phyloP scores from a whole-genome alignment of 1,284 basidiomycete species.

The Erythrobasidium hasegawianum region DNA sequence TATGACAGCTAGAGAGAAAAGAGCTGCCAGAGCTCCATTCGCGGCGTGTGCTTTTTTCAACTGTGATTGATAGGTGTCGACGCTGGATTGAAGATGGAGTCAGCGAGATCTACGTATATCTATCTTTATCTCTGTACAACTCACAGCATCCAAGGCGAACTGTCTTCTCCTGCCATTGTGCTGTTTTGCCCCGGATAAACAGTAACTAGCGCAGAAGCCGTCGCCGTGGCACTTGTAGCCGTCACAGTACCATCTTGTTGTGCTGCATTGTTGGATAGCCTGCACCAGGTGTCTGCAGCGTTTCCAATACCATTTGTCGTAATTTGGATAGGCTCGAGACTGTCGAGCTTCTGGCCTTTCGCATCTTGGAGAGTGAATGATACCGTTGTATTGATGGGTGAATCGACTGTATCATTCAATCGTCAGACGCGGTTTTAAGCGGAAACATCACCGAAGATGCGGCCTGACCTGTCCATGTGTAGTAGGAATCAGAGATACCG shows the following conservation, averaged over 20 bases:
- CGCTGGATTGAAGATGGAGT: too few species aligned
- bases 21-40: too few species aligned
- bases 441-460: neutral
- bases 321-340: neutral
- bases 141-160: too few species aligned
- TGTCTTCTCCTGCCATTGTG: too few species aligned
- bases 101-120: too few species aligned
- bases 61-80: too few species aligned
- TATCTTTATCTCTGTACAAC: too few species aligned
- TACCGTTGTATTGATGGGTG: neutral
- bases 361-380: neutral
- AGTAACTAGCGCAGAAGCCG: too few species aligned
- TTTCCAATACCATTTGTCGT: neutral
- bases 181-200: too few species aligned
- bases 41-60: too few species aligned
- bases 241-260: neutral
- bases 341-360: neutral
- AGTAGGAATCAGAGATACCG: neutral
- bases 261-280: neutral
- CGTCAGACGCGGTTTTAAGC: neutral
- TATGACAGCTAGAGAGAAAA: too few species aligned
- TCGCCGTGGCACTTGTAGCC: neutral
- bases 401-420: neutral
- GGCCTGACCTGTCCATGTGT: neutral
- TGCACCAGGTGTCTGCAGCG: neutral